Conservation (phyloP, 495 filamentous ascomycete species). For the Amorphotheca resinae region DNA sequence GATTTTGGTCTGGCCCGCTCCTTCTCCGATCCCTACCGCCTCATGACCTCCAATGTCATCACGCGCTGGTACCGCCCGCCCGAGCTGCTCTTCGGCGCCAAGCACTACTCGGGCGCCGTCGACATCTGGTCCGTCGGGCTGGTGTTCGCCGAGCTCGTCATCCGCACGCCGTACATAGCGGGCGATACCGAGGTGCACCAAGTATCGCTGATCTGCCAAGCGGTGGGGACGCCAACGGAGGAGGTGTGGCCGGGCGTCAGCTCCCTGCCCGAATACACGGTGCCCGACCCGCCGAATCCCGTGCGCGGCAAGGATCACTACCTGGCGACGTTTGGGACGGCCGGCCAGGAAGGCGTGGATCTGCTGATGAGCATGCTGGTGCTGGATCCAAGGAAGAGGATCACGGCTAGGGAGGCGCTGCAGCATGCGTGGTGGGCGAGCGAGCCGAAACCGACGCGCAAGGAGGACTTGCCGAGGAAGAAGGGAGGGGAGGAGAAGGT, state of each 20-base stretch:
- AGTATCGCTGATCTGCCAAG: conserved; percentile 65
- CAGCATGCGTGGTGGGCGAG: conserved; percentile 77
- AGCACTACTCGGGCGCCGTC: conserved; percentile 79
- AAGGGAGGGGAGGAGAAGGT: conserved; percentile 60
- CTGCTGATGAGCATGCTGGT: conserved; percentile 74
- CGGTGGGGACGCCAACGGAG: conserved; percentile 84
- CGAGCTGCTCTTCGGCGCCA: conserved; percentile 81
- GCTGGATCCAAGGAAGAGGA: conserved; percentile 73
- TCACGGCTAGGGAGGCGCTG: conserved; percentile 61
- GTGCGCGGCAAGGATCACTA: conserved; percentile 57
- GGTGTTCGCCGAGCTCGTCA: conserved; percentile 83
- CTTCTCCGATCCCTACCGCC: conserved; percentile 75
- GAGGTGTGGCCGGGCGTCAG: conserved; percentile 92
- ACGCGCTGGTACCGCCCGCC: conserved; percentile 95
- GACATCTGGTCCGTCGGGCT: conserved; percentile 93
- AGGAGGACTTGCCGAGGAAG: conserved; percentile 66
- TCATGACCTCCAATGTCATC: conserved; percentile 91
- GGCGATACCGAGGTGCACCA: conserved; percentile 73
- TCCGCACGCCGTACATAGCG: conserved; percentile 67
- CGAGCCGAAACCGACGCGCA: conserved; percentile 72
- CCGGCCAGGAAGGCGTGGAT: conserved; percentile 72
- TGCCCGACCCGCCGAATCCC: conserved; percentile 47
- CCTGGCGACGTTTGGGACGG: conserved; percentile 56
- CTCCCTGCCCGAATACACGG: conserved; percentile 60
- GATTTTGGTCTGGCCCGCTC: conserved; percentile 91